phyloP scores from a whole-genome alignment of 1,284 basidiomycete species.

The Trametes pubescens region DNA sequence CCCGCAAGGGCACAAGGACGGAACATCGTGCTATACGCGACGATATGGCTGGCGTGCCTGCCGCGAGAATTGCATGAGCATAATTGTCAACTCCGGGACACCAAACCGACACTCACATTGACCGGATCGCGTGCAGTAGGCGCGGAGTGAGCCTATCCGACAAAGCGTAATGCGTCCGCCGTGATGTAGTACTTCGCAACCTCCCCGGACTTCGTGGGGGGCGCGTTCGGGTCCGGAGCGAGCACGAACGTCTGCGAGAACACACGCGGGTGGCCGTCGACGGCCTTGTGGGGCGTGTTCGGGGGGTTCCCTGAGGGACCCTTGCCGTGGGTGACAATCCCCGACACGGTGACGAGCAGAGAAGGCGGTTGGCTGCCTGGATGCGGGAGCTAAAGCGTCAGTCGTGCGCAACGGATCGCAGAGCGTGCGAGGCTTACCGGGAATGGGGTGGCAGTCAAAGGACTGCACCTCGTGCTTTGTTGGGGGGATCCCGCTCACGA shows the following conservation, averaged over 20 bases:
- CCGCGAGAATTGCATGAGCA: slow-evolving; percentile 14
- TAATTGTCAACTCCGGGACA: slow-evolving; percentile 17
- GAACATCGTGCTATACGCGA: background rate
- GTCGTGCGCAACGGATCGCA: slow-evolving; percentile 6
- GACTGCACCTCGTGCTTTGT: slow-evolving; percentile 86
- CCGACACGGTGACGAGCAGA: slow-evolving; percentile 79
- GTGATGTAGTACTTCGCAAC: slow-evolving; percentile 82
- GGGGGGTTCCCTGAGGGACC: slow-evolving; percentile 64
- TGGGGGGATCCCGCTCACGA: slow-evolving; percentile 73
- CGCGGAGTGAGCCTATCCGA: slow-evolving; percentile 56
- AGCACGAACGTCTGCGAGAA: slow-evolving; percentile 89
- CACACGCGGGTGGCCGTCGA: slow-evolving; percentile 82
- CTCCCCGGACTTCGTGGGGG: slow-evolving; percentile 69
- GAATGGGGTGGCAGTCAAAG: slow-evolving; percentile 88
- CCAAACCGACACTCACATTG: slow-evolving; percentile 3
- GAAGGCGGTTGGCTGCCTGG: slow-evolving; percentile 78
- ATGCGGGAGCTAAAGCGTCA: background rate
- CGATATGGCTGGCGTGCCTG: background rate
- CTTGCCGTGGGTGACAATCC: slow-evolving; percentile 78
- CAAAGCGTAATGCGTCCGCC: slow-evolving; percentile 79
- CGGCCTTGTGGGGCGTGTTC: slow-evolving; percentile 55
- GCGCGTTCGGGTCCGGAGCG: slow-evolving; percentile 72
- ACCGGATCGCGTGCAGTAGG: background rate
- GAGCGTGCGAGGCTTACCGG: slow-evolving; percentile 55
- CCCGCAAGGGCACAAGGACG: background rate